Base-by-base conservation (phyloP, 345 rosid species). In the Citrus cavaleriei region DNA sequence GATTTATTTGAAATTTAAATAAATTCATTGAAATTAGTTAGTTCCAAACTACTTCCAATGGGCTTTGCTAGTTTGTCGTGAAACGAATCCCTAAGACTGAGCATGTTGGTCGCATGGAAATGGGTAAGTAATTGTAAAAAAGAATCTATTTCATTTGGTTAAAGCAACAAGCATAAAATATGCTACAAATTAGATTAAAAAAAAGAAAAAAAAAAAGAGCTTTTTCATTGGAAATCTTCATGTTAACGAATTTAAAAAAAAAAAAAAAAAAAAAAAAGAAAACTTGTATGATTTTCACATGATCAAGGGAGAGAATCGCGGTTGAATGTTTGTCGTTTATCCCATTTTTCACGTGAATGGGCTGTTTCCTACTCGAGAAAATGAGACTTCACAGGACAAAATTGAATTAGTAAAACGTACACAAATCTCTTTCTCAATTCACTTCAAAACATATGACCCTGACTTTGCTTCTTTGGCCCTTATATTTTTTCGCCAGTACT, bases 21-120 rank as follows among this genome's bases (percentile, higher is more conserved):
- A 19, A 49, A 51, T 32, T 63, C 34, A 22, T 21, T 16, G 49
- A 58, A 46, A 30, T 24, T 10, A 22, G 49, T 49, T 62, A 42
- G 49, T 10, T 42, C 12, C n/a, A n/a, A n/a, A n/a, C n/a, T n/a
- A n/a, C n/a, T n/a, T n/a, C n/a, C 49, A 42, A 10, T 42, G 49
- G 49, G 49, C 14, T 42, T 42, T 46, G 4, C 28, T 7, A 70
- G 10, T 8, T 2, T 55, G 69, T 66, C 78, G 18, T 12, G 70
- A 69, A 21, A 68, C 72, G 72, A 82, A 81, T 82, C 82, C 86
- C 83, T 2, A 82, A 71, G 77, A 54, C 76, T 54, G 85, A 82
- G 90, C 66, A 89, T 87, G 92, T 87, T 84, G 87, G 92, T 84
- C 86, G 81, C 27, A n/a, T 72, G 25, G 42, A 58, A 32, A 75